phyloP scores from a whole-genome alignment of 2,329 filamentous ascomycete genomes.

The Clonostachys sp. region DNA sequence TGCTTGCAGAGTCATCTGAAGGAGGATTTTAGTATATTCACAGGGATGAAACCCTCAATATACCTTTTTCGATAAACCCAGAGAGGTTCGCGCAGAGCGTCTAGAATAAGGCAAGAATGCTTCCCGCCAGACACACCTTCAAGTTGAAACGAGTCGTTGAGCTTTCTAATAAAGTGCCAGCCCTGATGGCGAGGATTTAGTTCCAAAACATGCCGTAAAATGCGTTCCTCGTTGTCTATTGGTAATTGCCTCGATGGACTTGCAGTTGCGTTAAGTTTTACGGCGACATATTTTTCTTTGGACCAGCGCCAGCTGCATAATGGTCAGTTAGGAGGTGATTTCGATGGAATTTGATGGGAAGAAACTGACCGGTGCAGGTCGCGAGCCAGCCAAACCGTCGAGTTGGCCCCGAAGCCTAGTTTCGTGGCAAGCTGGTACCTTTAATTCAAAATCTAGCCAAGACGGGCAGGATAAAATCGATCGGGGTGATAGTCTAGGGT shows the following conservation, averaged over 20 bases:
- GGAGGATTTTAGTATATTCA: slow-evolving; percentile 8
- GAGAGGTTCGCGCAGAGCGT: slow-evolving; percentile 14
- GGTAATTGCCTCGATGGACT: neutral
- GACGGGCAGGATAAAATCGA: slow-evolving; percentile 8
- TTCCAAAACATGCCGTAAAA: slow-evolving; percentile 7
- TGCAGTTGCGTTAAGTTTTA: slow-evolving; percentile 10
- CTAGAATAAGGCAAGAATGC: slow-evolving; percentile 11
- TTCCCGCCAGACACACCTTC: neutral
- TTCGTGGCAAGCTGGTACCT: slow-evolving; percentile 14
- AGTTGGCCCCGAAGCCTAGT: slow-evolving; percentile 10
- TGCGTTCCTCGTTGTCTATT: slow-evolving; percentile 7
- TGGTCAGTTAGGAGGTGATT: neutral
- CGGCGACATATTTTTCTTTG: slow-evolving; percentile 10
- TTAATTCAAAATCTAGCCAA: slow-evolving; percentile 7
- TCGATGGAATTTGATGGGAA: neutral
- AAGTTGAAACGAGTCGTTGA: slow-evolving; percentile 7
- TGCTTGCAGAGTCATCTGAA: slow-evolving; percentile 11
- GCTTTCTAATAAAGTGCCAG: slow-evolving; percentile 11
- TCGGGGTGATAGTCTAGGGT: slow-evolving; percentile 6
- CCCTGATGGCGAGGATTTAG: slow-evolving; percentile 6
- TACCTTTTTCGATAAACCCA: slow-evolving; percentile 13
- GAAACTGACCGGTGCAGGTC: slow-evolving; percentile 8
- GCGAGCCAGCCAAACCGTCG: slow-evolving; percentile 14
- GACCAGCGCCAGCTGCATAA: slow-evolving; percentile 12
- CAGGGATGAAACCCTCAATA: slow-evolving; percentile 8